Percentiles rank a stretch among this genome's conserved stretches.
These are phyloP conservation scores for Sporothrix variecibatus DNA, from an alignment of 2,329 filamentous ascomycete species.

Conservation along the genomic window DNA sequence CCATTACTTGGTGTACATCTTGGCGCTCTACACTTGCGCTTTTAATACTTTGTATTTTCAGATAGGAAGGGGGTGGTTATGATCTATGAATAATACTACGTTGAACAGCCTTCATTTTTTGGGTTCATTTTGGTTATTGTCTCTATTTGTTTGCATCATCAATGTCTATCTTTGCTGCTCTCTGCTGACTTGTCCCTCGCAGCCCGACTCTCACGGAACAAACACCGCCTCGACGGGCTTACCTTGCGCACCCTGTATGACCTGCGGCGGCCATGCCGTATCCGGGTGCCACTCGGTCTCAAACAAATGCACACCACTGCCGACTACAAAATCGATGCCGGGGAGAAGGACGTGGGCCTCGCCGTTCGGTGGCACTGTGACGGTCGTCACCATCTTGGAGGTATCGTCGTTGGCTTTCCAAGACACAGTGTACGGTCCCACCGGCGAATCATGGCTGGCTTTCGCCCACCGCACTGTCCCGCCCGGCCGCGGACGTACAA, in stretches of 20 bases:
- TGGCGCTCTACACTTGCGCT: neutral
- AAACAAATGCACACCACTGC: conserved; percentile 15
- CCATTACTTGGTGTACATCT: neutral
- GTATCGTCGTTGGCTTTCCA: neutral
- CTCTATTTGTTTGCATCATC: neutral
- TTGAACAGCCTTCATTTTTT: neutral
- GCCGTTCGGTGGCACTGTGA: conserved; percentile 23
- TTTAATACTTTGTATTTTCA: neutral
- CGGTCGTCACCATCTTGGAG: neutral
- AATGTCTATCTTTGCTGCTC: neutral
- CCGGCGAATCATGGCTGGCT: conserved; percentile 20
- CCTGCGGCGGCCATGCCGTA: conserved; percentile 9
- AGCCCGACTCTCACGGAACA: neutral
- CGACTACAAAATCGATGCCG: neutral
- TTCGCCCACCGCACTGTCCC: conserved; percentile 10
- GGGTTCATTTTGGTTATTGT: neutral
- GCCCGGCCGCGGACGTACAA: conserved; percentile 33
- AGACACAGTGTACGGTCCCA: conserved; percentile 10
- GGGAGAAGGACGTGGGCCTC: conserved; percentile 16
- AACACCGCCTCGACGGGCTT: conserved; percentile 7
- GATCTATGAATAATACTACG: neutral
- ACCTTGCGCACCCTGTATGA: conserved; percentile 14
- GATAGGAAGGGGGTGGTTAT: neutral
- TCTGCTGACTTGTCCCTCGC: neutral
- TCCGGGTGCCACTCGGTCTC: conserved; percentile 22